These are phyloP conservation scores for Capsella bursapastoris DNA, from an alignment of 345 rosid genomes.

Conservation along the genomic window DNA sequence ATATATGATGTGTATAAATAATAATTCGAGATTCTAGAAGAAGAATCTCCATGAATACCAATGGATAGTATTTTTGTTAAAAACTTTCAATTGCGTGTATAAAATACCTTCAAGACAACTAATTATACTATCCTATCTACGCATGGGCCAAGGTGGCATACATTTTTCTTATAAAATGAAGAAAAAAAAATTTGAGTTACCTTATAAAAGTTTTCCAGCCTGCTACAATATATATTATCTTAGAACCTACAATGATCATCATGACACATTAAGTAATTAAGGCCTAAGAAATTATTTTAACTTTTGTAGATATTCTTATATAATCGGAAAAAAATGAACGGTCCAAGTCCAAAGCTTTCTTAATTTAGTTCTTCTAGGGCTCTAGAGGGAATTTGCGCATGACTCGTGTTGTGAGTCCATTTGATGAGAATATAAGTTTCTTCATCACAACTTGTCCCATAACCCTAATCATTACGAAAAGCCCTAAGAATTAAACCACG, in stretches of 20 bases:
- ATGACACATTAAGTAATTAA: conserved; percentile 36
- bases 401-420: conserved; percentile 36
- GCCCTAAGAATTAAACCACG: conserved; percentile 49
- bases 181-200: not conserved
- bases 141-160: conserved; percentile 63
- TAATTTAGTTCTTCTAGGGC: conserved; percentile 35
- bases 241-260: conserved; percentile 37
- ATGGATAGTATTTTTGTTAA: not conserved
- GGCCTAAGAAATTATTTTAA: conserved; percentile 1
- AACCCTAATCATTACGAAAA: conserved; percentile 47
- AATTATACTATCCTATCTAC: conserved; percentile 51
- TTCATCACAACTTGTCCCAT: conserved; percentile 38
- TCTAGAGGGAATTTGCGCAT: conserved; percentile 24
- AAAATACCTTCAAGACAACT: conserved; percentile 40
- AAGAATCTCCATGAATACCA: conserved; percentile 21
- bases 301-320: not conserved
- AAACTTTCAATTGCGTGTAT: conserved; percentile 15
- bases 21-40: conserved; percentile 34
- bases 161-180: conserved; percentile 5
- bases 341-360: conserved; percentile 34
- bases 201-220: conserved; percentile 2
- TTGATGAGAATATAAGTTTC: conserved; percentile 26
- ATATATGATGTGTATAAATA: conserved; percentile 11
- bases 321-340: conserved; percentile 25
- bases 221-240: conserved; percentile 23